Base-by-base conservation (phyloP, 2,329 filamentous ascomycete species). In the Ophiostoma fasciatum region DNA sequence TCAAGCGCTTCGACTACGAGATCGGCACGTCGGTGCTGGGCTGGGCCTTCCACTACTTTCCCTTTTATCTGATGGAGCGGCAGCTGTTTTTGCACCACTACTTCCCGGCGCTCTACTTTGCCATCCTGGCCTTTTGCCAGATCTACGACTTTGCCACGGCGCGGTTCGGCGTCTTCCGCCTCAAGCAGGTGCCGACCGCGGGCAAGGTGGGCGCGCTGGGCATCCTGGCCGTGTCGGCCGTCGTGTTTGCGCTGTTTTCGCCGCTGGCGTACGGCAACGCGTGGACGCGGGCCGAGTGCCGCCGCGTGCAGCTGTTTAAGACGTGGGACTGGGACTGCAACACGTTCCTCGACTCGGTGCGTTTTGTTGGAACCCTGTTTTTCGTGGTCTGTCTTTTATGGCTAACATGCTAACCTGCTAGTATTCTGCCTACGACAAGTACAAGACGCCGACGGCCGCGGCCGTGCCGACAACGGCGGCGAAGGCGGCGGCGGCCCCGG, bases 241-340 rank as follows among this genome's bases (percentile, higher is more conserved):
- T 73, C 14, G 80, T 78, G 6, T 98, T 96, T 54, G 68, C 70
- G 2, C 63, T 94, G n/a, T 92, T 84, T 55, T 74, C 87, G 9
- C 90, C 90, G 27, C 67, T 98, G 26, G 77, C 82, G 10, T 98
- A 98, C 51, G 90, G 90, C 42, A 94, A 93, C 54, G 66, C 76
- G 35, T 98, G 90, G 90, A 98, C 88, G 35, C 82, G 84, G 64
- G 63, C 69, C 40, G 79, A 90, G 51, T 98, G 90, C 68, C 77
- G 74, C 47, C 75, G 74, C 38, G 78, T 90, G 42, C 96, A 96
- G 66, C 64, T 98, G 11, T 78, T 96, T 53, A 64, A 70, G 40
- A 78, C 75, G 2, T 98, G 90, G 90, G 90, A 98, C 55, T 98
- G 88, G 71, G 90, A 98, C 58, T 98, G 90, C 71, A 94, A 93